Conservation (phyloP, 495 filamentous ascomycete genomes). For the Haplographium delicatum region DNA sequence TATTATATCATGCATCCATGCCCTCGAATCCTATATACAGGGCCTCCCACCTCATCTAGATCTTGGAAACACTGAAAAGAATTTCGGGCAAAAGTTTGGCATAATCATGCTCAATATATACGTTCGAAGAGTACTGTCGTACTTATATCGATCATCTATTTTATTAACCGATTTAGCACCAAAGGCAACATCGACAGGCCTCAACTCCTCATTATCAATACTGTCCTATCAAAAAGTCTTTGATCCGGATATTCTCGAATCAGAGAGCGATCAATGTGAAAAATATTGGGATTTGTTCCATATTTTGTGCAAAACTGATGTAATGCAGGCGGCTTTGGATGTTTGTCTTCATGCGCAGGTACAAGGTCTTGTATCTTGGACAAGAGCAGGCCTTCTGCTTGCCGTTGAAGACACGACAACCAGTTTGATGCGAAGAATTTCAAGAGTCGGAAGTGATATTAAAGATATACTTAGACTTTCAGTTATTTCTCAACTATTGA, state of each 20-base stretch:
- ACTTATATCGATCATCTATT: conserved; percentile 1
- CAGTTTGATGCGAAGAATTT: conserved; percentile 4
- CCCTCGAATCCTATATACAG: conserved; percentile 1
- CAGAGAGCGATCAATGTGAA: neutral
- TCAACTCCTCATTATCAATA: conserved; percentile 8
- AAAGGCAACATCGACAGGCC: conserved; percentile 1
- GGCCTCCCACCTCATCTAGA: neutral
- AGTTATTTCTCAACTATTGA: conserved; percentile 8
- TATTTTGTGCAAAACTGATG: conserved; percentile 5
- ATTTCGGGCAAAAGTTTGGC: neutral
- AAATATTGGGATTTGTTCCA: conserved; percentile 9
- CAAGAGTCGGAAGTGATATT: conserved; percentile 7
- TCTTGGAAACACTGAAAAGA: neutral
- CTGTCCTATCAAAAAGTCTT: conserved; percentile 4
- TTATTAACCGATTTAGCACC: neutral
- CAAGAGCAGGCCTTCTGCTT: conserved; percentile 8
- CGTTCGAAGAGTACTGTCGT: conserved; percentile 2
- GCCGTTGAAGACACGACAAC: conserved; percentile 8
- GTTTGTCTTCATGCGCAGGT: conserved; percentile 5
- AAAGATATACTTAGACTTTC: conserved; percentile 9
- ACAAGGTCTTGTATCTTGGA: conserved; percentile 8
- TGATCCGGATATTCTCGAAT: neutral
- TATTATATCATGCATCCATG: neutral
- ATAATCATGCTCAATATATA: conserved; percentile 6
- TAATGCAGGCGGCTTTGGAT: conserved; percentile 8